Conservation (phyloP, 2,329 filamentous ascomycete species). For the Fusarium phyllophilum region DNA sequence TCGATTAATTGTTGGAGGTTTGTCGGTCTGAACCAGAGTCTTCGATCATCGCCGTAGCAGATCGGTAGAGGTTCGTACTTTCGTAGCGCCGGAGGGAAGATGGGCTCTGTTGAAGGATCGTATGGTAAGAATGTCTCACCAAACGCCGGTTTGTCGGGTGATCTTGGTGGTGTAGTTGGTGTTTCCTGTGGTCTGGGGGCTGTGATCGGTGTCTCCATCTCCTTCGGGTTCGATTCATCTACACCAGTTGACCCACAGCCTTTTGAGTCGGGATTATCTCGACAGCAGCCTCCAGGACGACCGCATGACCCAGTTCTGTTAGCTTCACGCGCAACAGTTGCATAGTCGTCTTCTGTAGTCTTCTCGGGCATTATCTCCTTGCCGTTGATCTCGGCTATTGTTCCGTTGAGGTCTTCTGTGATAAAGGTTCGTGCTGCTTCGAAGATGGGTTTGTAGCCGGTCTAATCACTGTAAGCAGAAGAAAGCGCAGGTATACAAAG, state of each 20-base stretch:
- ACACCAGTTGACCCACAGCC: not conserved
- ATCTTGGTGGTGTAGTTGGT: not conserved
- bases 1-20: not conserved
- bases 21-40: not conserved
- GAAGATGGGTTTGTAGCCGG: constrained; percentile 2
- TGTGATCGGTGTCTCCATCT: not conserved
- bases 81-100: not conserved
- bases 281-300: not conserved
- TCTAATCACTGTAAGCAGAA: not conserved
- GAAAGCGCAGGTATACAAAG: fast-evolving
- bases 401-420: constrained; percentile 1
- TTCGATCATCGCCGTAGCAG: not conserved
- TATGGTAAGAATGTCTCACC: not conserved
- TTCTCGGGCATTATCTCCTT: not conserved
- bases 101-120: not conserved
- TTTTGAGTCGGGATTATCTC: not conserved
- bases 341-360: not conserved
- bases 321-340: not conserved
- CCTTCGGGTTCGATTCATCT: not conserved
- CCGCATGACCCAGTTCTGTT: not conserved
- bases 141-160: not conserved
- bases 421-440: constrained; percentile 2
- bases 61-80: not conserved
- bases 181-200: not conserved
- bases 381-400: not conserved